Evolutionary conservation across 2,329 filamentous ascomycete species (phyloP).

Genomic region (Fusarium verrucosum): DNA sequence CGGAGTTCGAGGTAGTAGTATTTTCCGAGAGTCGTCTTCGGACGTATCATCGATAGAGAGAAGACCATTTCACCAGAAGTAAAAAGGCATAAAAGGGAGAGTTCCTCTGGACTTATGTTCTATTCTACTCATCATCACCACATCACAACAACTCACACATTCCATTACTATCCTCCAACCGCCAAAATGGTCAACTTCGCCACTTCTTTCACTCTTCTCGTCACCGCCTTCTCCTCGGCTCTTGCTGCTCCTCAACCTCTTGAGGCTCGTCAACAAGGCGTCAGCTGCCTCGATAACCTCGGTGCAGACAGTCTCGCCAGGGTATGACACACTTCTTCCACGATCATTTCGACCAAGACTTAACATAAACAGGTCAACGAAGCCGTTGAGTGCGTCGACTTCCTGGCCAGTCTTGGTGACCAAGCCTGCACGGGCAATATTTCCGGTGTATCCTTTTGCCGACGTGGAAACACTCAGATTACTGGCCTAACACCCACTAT

Average conservation of each 20-base stretch:
- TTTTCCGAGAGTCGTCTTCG: too few relatives aligned
- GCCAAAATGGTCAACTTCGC: conserved; percentile 19
- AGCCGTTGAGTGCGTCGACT: conserved; percentile 19
- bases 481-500: not conserved
- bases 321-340: not conserved
- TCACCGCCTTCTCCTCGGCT: not conserved
- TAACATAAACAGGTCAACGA: conserved; percentile 3
- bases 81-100: conserved; percentile 4
- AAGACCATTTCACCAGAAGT: too few relatives aligned
- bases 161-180: not conserved
- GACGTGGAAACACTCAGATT: conserved; percentile 25
- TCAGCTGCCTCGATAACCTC: conserved; percentile 8
- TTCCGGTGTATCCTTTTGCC: conserved; percentile 5
- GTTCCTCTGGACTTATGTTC: too few relatives aligned
- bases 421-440: conserved; percentile 5
- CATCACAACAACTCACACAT: not conserved
- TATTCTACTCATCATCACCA: not conserved
- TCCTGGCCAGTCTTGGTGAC: conserved; percentile 15
- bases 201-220: not conserved
- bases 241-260: conserved; percentile 1
- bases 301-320: not conserved
- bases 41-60: too few relatives aligned
- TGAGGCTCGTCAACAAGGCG: not conserved
- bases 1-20: too few relatives aligned
- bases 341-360: not conserved